Conservation (phyloP, 2,329 filamentous ascomycete genomes). For the Talaromyces amestolkiae region DNA sequence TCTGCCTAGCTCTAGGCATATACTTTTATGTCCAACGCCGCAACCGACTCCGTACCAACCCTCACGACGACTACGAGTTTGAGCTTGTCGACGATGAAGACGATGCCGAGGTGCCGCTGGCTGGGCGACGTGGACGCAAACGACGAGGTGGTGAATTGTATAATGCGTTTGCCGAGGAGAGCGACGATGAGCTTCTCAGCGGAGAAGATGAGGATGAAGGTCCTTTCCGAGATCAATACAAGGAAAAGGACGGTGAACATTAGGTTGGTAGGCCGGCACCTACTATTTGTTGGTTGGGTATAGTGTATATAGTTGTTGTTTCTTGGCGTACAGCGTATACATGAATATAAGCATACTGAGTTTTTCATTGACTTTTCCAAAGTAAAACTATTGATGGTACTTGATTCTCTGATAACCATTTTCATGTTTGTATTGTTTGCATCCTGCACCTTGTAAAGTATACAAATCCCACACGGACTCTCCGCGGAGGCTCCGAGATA, state of each 20-base stretch:
- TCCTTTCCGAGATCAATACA: constrained; percentile 34
- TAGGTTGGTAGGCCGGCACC: not conserved
- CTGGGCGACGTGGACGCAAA: constrained; percentile 51
- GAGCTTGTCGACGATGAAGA: constrained; percentile 81
- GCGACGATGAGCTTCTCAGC: constrained; percentile 67
- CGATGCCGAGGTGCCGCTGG: constrained; percentile 32
- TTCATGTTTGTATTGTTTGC: too few relatives aligned
- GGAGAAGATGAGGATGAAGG: constrained; percentile 36
- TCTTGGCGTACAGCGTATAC: not conserved
- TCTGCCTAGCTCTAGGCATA: constrained; percentile 75
- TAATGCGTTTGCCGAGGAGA: constrained; percentile 93
- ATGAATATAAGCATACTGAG: not conserved
- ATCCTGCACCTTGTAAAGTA: too few relatives aligned
- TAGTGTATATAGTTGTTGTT: not conserved
- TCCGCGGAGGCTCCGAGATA: too few relatives aligned
- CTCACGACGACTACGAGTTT: constrained; percentile 86
- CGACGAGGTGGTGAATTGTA: constrained; percentile 83
- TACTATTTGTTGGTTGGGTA: not conserved
- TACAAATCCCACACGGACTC: too few relatives aligned
- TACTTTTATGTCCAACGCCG: constrained; percentile 80
- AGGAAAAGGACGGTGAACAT: constrained; percentile 11
- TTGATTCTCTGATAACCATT: too few relatives aligned
- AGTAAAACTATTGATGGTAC: too few relatives aligned
- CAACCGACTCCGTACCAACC: constrained; percentile 69
- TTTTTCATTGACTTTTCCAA: not conserved